Percentiles rank a stretch among this genome's conserved stretches.
Conservation (phyloP, 495 filamentous ascomycete genomes). For the Penicillium nucicola region DNA sequence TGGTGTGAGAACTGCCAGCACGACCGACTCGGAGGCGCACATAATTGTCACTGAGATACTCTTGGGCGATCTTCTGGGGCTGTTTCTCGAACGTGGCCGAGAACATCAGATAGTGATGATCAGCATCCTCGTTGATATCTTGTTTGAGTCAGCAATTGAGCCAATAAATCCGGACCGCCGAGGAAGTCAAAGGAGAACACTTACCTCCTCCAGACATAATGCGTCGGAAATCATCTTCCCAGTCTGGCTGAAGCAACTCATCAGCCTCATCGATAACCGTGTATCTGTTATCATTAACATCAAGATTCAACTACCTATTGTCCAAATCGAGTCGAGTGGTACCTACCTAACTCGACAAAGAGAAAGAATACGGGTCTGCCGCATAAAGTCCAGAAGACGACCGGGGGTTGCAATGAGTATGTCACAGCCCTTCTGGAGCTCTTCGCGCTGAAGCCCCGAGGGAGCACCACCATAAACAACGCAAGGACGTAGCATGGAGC, state of each 20-base stretch:
- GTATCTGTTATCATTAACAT: constrained; percentile 44
- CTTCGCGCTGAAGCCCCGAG: constrained; percentile 57
- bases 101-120: constrained; percentile 86
- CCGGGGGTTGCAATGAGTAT: constrained; percentile 86
- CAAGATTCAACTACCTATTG: background rate
- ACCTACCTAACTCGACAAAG: constrained; percentile 71
- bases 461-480: constrained; percentile 87
- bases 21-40: constrained; percentile 82
- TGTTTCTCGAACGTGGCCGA: constrained; percentile 86
- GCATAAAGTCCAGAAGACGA: constrained; percentile 79
- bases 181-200: constrained; percentile 6
- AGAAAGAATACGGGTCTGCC: constrained; percentile 61
- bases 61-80: constrained; percentile 69
- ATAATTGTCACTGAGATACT: constrained; percentile 67
- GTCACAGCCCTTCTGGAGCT: constrained; percentile 82
- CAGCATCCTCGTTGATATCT: constrained; percentile 74
- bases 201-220: constrained; percentile 78
- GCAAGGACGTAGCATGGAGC: constrained; percentile 90
- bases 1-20: constrained; percentile 71
- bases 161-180: background rate
- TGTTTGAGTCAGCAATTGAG: constrained; percentile 14
- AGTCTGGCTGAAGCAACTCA: constrained; percentile 76
- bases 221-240: constrained; percentile 64
- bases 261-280: constrained; percentile 95
- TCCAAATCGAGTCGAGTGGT: background rate